These are phyloP conservation scores for Fraxinus angustifolia DNA, from an alignment of 305 asterid genomes.

Conservation along the genomic window DNA sequence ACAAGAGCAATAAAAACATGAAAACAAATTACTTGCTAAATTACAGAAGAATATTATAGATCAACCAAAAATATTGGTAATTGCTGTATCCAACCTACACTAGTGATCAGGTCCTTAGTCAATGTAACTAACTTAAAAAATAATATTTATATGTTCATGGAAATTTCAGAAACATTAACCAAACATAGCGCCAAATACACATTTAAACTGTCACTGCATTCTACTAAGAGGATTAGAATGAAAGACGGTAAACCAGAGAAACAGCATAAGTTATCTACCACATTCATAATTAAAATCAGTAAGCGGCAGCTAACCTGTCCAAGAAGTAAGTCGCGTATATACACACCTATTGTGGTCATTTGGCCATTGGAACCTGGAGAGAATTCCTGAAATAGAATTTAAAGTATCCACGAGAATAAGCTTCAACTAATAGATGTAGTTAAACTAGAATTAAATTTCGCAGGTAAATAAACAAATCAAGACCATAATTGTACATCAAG, in stretches of 20 bases:
- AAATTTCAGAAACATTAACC: not conserved
- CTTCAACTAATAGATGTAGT: conserved; percentile 1
- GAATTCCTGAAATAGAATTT: conserved; percentile 59
- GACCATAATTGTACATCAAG: conserved; percentile 8
- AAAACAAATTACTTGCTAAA: not conserved
- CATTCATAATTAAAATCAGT: not conserved
- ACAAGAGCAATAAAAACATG: not conserved
- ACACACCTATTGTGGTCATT: conserved; percentile 91
- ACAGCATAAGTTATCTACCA: conserved; percentile 7
- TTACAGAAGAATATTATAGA: not conserved
- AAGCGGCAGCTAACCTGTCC: conserved; percentile 71
- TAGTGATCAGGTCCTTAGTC: not conserved
- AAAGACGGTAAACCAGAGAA: not conserved
- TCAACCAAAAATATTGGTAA: not conserved
- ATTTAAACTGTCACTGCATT: not conserved
- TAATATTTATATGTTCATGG: not conserved
- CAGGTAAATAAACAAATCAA: conserved; percentile 8
- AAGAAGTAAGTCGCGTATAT: conserved; percentile 85
- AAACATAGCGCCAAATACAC: not conserved
- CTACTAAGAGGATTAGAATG: not conserved
- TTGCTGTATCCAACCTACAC: not conserved
- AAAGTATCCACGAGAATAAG: conserved; percentile 8
- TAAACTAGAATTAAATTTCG: not conserved
- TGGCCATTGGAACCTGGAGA: conserved; percentile 86
- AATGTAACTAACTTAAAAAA: not conserved